A percentile compares a stretch with the other conserved stretches of the same genome.
These are phyloP conservation scores for Tolypocladium pustulatum DNA, from an alignment of 2,329 filamentous ascomycete species.

Conservation along the genomic window DNA sequence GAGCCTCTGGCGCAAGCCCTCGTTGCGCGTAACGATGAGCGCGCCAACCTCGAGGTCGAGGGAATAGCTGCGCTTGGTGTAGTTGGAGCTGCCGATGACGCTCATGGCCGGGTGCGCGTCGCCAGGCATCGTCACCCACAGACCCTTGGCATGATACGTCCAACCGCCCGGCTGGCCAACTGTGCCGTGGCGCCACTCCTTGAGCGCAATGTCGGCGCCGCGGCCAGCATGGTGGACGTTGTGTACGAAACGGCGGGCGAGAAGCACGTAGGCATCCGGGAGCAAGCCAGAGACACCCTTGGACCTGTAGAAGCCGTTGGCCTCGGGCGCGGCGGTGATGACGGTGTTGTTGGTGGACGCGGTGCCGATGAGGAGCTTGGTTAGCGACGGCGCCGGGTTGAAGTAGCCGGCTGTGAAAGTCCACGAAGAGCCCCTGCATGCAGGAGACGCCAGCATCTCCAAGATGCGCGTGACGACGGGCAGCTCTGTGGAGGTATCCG, in stretches of 20 bases:
- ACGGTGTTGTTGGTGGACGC: slow-evolving; percentile 64
- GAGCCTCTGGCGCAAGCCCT: slow-evolving; percentile 59
- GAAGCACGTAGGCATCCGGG: slow-evolving; percentile 82
- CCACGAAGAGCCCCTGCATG: slow-evolving; percentile 66
- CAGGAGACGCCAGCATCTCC: slow-evolving; percentile 50
- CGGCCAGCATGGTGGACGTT: slow-evolving; percentile 35
- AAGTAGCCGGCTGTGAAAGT: slow-evolving; percentile 98
- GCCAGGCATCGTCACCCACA: slow-evolving; percentile 72
- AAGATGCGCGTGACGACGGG: slow-evolving; percentile 70
- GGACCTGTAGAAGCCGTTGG: slow-evolving; percentile 90
- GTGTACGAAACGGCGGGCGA: slow-evolving; percentile 72
- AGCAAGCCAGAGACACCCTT: slow-evolving; percentile 82
- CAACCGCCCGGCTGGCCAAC: slow-evolving; percentile 76
- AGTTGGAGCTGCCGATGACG: slow-evolving; percentile 86
- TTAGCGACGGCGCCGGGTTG: slow-evolving; percentile 83
- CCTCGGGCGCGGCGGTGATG: slow-evolving; percentile 83
- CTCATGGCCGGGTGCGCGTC: slow-evolving; percentile 63
- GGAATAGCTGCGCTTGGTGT: slow-evolving; percentile 87
- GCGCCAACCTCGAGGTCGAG: slow-evolving; percentile 87
- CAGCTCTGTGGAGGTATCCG: slow-evolving; percentile 79
- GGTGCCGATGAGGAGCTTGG: slow-evolving; percentile 66
- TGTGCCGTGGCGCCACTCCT: slow-evolving; percentile 79
- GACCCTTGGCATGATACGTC: slow-evolving; percentile 96
- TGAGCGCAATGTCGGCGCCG: slow-evolving; percentile 54
- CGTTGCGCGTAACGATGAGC: slow-evolving; percentile 71